Evolutionary conservation across 1,284 basidiomycete genomes (phyloP), one percentile per base, ranked within the genome.

Genomic region (Trametes hirsuta): DNA sequence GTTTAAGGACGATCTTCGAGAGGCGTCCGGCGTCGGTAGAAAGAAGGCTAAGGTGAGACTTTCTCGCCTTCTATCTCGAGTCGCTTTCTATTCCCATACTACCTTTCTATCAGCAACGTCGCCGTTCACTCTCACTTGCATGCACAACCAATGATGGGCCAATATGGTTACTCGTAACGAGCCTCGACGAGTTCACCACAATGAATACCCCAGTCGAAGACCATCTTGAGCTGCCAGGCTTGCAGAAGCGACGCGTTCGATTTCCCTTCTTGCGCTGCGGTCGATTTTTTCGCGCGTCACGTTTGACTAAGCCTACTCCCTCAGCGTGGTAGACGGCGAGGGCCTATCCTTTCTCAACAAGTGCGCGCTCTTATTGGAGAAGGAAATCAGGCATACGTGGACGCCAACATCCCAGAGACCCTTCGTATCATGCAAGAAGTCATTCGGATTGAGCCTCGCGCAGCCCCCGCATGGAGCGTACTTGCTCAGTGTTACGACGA

Each of bases 381-480:
- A 59, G 97, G 93, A 25, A 97, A 97, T 72, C 85, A 93, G 68
- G 90, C 90, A 1, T 98, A 93, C 73, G 86, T 95, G 51, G 86
- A 91, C 67, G 83, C 80, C 52, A 77, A 93, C 61, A 78, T 88
- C 18, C 76, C 81, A 1, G 83, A 88, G 65, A 90, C 94, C 1
- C 88, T 94, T 37, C 82, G 85, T 22, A 84, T 90, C 46, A 93
- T 96, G 82, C 87, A 92, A 71, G 94, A 98, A 71, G 93, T 98
- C 64, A 95, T 98, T 58, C 86, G 94, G 9, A 94, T 96, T 58
- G 96, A 98, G 73, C 94, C 95, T 2, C 86, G 91, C 36, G 91
- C 94, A 9, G 81, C 84, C 4, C 77, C 86, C 4, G 93, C 95
- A 0, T 98, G 96, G 95, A 84, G 86, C 9, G 93, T 95, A 0